These are phyloP conservation scores for Rickenella mellea DNA, from an alignment of 768 basidiomycete species.

Conservation along the genomic window DNA sequence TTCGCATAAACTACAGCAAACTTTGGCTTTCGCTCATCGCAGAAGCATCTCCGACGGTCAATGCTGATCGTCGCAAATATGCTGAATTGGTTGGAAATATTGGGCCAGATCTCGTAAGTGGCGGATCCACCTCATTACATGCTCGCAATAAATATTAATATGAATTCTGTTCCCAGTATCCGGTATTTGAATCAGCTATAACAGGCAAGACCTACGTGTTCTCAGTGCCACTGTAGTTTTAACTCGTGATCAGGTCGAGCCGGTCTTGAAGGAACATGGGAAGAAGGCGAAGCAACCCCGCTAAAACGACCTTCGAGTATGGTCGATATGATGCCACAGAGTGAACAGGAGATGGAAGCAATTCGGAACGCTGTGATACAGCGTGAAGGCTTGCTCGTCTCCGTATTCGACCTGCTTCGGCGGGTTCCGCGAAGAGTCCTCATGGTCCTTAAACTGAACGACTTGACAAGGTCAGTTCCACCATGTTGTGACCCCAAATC, in stretches of 20 bases:
- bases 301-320: constrained; percentile 62
- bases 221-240: not conserved
- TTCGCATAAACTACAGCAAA: constrained; percentile 78
- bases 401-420: constrained; percentile 82
- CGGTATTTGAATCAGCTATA: constrained; percentile 89
- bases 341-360: constrained; percentile 68
- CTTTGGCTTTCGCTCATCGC: constrained; percentile 88
- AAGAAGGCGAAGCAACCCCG: constrained; percentile 16
- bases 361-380: constrained; percentile 77
- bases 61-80: constrained; percentile 70
- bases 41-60: constrained; percentile 52
- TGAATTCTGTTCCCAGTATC: constrained; percentile 46
- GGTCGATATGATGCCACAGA: constrained; percentile 65
- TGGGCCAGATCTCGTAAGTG: constrained; percentile 67
- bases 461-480: constrained; percentile 56
- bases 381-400: constrained; percentile 72
- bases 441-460: constrained; percentile 82
- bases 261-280: constrained; percentile 56
- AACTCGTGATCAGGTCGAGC: constrained; percentile 42
- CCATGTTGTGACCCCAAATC: not conserved
- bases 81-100: constrained; percentile 90
- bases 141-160: constrained; percentile 1
- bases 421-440: constrained; percentile 76
- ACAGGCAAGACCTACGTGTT: constrained; percentile 39
- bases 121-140: not conserved